These are phyloP conservation scores for Blastosporella zonata DNA, from an alignment of 1,284 basidiomycete genomes.

Conservation along the genomic window DNA sequence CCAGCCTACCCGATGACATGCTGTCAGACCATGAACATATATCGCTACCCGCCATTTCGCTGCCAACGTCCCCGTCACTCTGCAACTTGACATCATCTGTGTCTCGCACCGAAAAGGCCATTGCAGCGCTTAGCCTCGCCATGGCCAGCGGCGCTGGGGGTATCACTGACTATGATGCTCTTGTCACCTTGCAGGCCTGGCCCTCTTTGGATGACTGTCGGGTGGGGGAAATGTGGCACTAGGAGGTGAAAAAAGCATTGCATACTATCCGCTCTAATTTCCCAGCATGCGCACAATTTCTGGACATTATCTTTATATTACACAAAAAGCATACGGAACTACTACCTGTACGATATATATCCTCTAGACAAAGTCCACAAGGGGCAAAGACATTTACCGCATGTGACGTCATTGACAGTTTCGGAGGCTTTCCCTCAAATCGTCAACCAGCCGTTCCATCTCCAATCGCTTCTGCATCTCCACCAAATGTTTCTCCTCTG, in stretches of 20 bases:
- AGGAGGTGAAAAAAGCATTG: background rate
- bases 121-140: constrained; percentile 59
- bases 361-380: background rate
- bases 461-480: constrained; percentile 17
- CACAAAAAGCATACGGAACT: constrained; percentile 2
- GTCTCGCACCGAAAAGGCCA: constrained; percentile 53
- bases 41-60: constrained; percentile 20
- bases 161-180: constrained; percentile 57
- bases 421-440: background rate
- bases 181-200: constrained; percentile 42
- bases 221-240: constrained; percentile 66
- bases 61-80: constrained; percentile 9
- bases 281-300: background rate
- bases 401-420: constrained; percentile 1
- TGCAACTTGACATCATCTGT: constrained; percentile 22
- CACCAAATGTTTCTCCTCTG: constrained; percentile 13
- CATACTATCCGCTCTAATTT: background rate
- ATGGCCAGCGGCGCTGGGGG: constrained; percentile 70
- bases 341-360: constrained; percentile 1
- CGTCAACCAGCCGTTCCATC: constrained; percentile 13
- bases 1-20: constrained; percentile 4
- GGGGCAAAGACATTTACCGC: constrained; percentile 4
- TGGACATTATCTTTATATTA: constrained; percentile 3
- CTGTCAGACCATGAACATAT: constrained; percentile 34
- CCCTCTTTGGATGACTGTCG: constrained; percentile 42